Evolutionary conservation across 2,329 filamentous ascomycete genomes (phyloP).

Genomic region (Sporothrix variecibatus): DNA sequence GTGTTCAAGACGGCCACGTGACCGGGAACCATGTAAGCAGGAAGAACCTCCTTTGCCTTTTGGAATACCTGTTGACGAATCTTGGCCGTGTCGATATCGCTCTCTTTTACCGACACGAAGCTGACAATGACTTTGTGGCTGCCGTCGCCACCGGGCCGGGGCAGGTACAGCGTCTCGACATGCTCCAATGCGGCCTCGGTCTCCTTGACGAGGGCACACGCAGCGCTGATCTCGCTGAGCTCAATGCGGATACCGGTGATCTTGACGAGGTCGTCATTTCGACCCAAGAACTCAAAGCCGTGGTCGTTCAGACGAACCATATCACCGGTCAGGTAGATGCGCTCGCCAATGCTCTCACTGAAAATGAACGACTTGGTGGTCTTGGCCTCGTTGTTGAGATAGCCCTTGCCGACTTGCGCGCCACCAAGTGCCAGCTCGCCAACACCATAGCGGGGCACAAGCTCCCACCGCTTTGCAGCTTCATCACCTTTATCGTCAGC

Average conservation of each 20-base stretch:
- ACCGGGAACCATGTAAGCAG: conserved; percentile 40
- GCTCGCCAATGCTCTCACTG: conserved; percentile 28
- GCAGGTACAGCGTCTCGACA: conserved; percentile 41
- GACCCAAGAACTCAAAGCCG: conserved; percentile 56
- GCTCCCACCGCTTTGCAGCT: conserved; percentile 28
- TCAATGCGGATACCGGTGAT: conserved; percentile 65
- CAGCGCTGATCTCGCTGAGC: conserved; percentile 47
- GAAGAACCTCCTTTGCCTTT: conserved; percentile 26
- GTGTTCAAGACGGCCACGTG: conserved; percentile 37
- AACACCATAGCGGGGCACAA: conserved; percentile 56
- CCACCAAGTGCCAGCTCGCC: conserved; percentile 55
- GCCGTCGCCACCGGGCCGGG: conserved; percentile 34
- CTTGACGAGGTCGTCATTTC: conserved; percentile 64
- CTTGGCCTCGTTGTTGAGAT: conserved; percentile 45
- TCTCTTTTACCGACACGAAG: conserved; percentile 36
- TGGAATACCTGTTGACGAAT: conserved; percentile 27
- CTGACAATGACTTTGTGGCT: conserved; percentile 42
- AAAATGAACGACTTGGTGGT: conserved; percentile 31
- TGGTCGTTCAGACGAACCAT: conserved; percentile 54
- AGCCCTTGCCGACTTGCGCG: conserved; percentile 56
- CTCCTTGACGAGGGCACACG: conserved; percentile 37
- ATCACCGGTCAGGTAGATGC: conserved; percentile 53
- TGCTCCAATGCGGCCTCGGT: conserved; percentile 40
- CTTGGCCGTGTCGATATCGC: neutral
- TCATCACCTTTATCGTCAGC: neutral